Conservation (phyloP, 257 asterid genomes). For the Nicotiana attenuata region DNA sequence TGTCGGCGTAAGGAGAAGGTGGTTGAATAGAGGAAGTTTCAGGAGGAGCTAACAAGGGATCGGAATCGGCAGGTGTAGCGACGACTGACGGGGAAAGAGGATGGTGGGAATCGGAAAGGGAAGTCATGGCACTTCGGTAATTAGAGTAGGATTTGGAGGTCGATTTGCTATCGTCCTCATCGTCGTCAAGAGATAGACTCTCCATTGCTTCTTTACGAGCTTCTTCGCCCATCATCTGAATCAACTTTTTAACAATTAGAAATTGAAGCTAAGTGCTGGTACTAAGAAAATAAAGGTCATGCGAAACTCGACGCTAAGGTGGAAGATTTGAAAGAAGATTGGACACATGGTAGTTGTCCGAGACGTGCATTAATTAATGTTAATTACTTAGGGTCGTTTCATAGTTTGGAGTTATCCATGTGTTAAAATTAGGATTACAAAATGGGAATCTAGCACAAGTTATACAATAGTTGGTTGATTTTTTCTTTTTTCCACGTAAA, state of each 20-base stretch:
- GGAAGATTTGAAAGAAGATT: neutral
- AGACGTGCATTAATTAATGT: neutral
- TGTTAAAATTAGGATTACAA: too few species aligned
- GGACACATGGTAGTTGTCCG: neutral
- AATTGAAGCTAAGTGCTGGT: neutral
- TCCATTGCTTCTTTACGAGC: constrained; percentile 39
- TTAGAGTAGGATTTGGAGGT: constrained; percentile 54
- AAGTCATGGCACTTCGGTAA: constrained; percentile 69
- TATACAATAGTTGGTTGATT: too few species aligned
- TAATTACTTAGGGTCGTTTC: too few species aligned
- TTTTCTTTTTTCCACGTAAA: too few species aligned
- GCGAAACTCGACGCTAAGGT: neutral
- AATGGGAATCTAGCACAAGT: too few species aligned
- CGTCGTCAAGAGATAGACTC: constrained; percentile 48
- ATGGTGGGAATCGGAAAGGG: constrained; percentile 46
- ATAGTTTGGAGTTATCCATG: too few species aligned
- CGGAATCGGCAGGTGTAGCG: constrained; percentile 45
- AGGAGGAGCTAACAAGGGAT: constrained; percentile 46
- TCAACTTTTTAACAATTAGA: neutral
- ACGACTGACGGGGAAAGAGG: constrained; percentile 40
- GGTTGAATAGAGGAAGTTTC: constrained; percentile 32
- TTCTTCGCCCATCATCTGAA: constrained; percentile 33
- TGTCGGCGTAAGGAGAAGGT: constrained; percentile 41
- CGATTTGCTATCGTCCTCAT: constrained; percentile 24
- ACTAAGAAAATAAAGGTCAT: neutral